Evolutionary conservation across 129 eudicot genomes (phyloP).

Genomic region (Gnaphalium uliginosum): DNA sequence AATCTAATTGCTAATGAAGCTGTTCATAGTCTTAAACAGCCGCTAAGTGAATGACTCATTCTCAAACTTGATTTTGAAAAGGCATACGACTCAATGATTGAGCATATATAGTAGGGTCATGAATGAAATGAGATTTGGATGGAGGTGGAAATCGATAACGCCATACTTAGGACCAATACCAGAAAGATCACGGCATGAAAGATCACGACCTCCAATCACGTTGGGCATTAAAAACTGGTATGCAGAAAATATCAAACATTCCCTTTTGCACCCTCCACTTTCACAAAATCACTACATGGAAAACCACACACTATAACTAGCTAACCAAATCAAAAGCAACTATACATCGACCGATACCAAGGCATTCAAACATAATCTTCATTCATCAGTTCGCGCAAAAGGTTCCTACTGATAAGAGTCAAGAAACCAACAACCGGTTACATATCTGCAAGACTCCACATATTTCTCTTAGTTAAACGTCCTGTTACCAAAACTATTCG

Average conservation of each 20-base stretch:
- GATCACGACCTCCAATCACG: neutral
- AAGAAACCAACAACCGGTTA: slow-evolving; percentile 8
- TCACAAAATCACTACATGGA: neutral
- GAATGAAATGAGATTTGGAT: neutral
- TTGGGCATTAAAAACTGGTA: neutral
- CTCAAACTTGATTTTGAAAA: neutral
- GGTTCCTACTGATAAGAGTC: neutral
- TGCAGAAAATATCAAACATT: neutral
- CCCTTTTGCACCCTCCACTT: neutral
- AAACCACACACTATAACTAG: neutral
- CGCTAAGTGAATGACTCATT: neutral
- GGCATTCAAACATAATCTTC: neutral
- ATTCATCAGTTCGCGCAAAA: neutral
- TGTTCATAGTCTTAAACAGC: neutral
- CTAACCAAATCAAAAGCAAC: neutral
- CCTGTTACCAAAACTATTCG: slow-evolving; percentile 1
- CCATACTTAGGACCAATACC: neutral
- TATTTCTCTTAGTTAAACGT: neutral
- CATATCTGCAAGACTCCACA: neutral
- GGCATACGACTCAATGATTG: neutral
- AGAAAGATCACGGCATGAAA: neutral
- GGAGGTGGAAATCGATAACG: neutral
- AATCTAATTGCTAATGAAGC: neutral
- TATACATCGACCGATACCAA: neutral
- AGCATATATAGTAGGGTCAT: neutral